Base-by-base conservation (phyloP, 2,329 filamentous ascomycete species). In the Coccinonectria pachysandricola region DNA sequence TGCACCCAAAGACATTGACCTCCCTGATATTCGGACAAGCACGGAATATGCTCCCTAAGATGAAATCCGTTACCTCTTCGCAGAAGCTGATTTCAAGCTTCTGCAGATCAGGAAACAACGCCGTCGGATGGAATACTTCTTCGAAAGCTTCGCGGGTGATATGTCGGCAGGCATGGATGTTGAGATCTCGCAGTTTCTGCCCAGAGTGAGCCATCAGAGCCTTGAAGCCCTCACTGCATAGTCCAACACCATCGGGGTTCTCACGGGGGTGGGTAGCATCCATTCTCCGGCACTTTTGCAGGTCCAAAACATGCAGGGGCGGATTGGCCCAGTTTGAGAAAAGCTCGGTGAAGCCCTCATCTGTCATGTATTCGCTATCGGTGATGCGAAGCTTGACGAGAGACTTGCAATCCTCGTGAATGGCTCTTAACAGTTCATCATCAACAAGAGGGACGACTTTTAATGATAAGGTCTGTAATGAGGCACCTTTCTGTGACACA, bases 121-220 rank as follows among this genome's bases (percentile, higher is more conserved):
- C 70, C 13, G 64, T 64, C 7, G 58, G 54, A 5, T 61, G 57
- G 45, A 96, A 95, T 1, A 80, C 77, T 7, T 77, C 67, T 35
- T 83, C 74, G 32, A 94, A 86, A 0, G 82, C 75, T 10, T 69
- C 58, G 17, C 68, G 64, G 2, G 73, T 68, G 36, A 96, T 87
- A 50, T 94, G 80, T 3, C 88, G 78, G 48, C 85, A 93, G 0
- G 79, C 82, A 9, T 83, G 72, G n/a, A 95, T 62, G 46, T 92
- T 82, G 17, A 96, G 61, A 20, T 68, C 60, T 32, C 66, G 64
- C 2, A 96, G 55, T 8, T 57, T 62, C 2, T 57, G 48, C 4
- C 83, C 82, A 0, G 86, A 94, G 49, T 95, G 88, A 1, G 62
- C 58, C 83, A 95, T 94, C 21, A 95, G 57, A 0, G 84, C 82